These are phyloP conservation scores for Microbotryum lychnidis-dioicae DNA, from an alignment of 1,284 basidiomycete species.

Conservation along the genomic window DNA sequence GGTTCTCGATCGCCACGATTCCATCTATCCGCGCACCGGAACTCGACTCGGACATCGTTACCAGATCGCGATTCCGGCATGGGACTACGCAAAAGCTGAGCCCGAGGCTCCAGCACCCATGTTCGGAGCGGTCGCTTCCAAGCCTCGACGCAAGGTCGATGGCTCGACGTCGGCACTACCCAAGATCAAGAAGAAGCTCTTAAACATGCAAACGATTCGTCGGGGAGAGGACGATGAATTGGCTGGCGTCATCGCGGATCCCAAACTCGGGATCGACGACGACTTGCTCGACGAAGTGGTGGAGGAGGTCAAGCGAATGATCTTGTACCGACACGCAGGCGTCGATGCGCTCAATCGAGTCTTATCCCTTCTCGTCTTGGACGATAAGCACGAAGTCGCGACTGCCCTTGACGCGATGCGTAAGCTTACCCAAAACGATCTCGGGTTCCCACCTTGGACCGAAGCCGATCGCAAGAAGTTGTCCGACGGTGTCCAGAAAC, in stretches of 20 bases:
- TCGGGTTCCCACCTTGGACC: slow-evolving; percentile 29
- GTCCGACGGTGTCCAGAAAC: slow-evolving; percentile 17
- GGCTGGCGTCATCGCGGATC: too few relatives aligned
- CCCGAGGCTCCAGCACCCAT: too few relatives aligned
- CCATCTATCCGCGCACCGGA: slow-evolving; percentile 32
- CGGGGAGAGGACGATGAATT: slow-evolving; percentile 18
- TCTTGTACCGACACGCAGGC: slow-evolving; percentile 19
- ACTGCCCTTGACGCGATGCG: slow-evolving; percentile 14
- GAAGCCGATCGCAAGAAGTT: slow-evolving; percentile 27
- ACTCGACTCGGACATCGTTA: slow-evolving; percentile 33
- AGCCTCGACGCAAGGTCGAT: too few relatives aligned
- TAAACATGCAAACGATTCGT: background rate
- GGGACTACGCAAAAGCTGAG: slow-evolving; percentile 12
- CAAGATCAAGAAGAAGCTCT: too few relatives aligned
- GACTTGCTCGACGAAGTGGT: slow-evolving; percentile 13
- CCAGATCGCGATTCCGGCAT: slow-evolving; percentile 29
- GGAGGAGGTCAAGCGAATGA: slow-evolving; percentile 13
- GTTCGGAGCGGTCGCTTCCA: too few relatives aligned
- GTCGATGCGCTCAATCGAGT: slow-evolving; percentile 29
- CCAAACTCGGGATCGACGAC: slow-evolving; percentile 3
- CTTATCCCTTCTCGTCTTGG: slow-evolving; percentile 10
- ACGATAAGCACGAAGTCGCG: slow-evolving; percentile 14
- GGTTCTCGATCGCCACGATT: slow-evolving; percentile 34
- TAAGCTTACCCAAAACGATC: slow-evolving; percentile 16
- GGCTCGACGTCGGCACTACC: too few relatives aligned